Evolutionary conservation across 495 filamentous ascomycete species (phyloP), one percentile per base, ranked within the genome.

Genomic region (Symbiotaphrina buchneri): DNA sequence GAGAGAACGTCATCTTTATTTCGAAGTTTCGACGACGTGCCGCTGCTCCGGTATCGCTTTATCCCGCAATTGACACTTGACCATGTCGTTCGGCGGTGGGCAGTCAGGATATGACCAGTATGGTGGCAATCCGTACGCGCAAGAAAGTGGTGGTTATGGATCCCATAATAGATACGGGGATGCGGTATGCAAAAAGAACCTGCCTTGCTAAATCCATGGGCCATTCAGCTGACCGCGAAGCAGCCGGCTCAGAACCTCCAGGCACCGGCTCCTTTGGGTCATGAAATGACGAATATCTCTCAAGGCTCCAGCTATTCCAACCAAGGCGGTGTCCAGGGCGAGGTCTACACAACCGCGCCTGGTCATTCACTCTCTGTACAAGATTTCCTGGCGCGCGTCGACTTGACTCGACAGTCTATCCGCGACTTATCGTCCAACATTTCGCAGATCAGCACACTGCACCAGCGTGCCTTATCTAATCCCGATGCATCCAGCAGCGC

Each of bases 311-410:
- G 48, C 21, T 50, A 51, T 24, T 37, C 39, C 26, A 18, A 34
- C 14, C n/a, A n/a, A n/a, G n/a, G n/a, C n/a, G n/a, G n/a, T n/a
- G n/a, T n/a, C n/a, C n/a, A n/a, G n/a, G n/a, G n/a, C n/a, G n/a
- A n/a, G n/a, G n/a, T n/a, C n/a, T n/a, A n/a, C n/a, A n/a, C n/a
- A n/a, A n/a, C n/a, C n/a, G 22, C 22, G 22, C 8, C 22, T 7
- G 8, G 8, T 32, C 38, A 39, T 17, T 38, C 48, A 21, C 58
- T 68, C 27, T 49, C 56, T 13, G 54, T 65, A 34, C 47, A 55
- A 41, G 67, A 73, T 32, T 76, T 71, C 52, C 55, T 76, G 35
- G 41, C 46, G 33, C 62, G 64, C 38, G 62, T 74, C 39, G 55
- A 66, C 41, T 57, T 54, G 35, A 53, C 61, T 31, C 63, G 65